A percentile compares a stretch with the other conserved stretches of the same genome.
Evolutionary conservation across 176 grass and related monocot species (phyloP).

Genomic region (maize (Zea mays)): Zm-B73-REFERENCE-NAM-5.0 NC_050102.1:3148001-3148500

Average conservation of each 20-base stretch:
- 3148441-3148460: too few relatives aligned
- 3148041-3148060: background rate
- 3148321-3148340: background rate
- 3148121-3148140: background rate
- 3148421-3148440: background rate
- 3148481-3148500: slow-evolving; percentile 1
- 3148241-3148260: background rate
- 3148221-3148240: background rate
- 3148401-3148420: slow-evolving; percentile 32
- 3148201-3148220: background rate
- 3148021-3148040: background rate
- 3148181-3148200: background rate
- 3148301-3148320: too few relatives aligned
- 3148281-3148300: background rate
- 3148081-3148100: background rate
- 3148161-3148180: too few relatives aligned
- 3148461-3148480: slow-evolving; percentile 6
- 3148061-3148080: background rate
- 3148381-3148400: too few relatives aligned
- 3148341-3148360: too few relatives aligned
- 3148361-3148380: too few relatives aligned
- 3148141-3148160: background rate
- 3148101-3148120: slow-evolving; percentile 14
- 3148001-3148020: background rate
- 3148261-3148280: background rate